A percentile compares a stretch with the other conserved stretches of the same genome.
These are phyloP conservation scores for Candida taoyuanica DNA, from an alignment of 805 yeast genomes.

Conservation along the genomic window DNA sequence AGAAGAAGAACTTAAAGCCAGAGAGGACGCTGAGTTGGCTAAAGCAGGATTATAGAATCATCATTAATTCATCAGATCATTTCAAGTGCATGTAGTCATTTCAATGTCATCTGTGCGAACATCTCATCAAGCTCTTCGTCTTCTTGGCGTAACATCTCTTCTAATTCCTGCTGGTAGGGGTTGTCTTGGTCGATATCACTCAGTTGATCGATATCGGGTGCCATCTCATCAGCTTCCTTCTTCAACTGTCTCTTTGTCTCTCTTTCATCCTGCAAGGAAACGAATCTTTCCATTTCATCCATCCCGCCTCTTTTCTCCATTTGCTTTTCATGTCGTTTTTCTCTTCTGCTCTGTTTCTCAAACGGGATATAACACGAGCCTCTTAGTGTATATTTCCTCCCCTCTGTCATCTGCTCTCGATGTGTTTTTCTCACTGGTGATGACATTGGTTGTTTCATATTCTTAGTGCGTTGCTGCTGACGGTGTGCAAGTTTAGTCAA, in stretches of 20 bases:
- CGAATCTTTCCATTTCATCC: slow-evolving; percentile 21
- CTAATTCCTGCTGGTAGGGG: slow-evolving; percentile 16
- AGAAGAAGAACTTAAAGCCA: slow-evolving; percentile 3
- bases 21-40: slow-evolving; percentile 2
- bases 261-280: slow-evolving; percentile 12
- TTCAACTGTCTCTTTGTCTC: slow-evolving; percentile 3
- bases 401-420: slow-evolving; percentile 3
- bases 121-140: slow-evolving; percentile 17
- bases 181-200: slow-evolving; percentile 11
- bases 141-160: slow-evolving; percentile 11
- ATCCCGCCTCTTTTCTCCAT: slow-evolving; percentile 20
- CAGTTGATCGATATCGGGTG: slow-evolving; percentile 7
- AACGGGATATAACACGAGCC: slow-evolving; percentile 20
- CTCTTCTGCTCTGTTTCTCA: slow-evolving; percentile 9
- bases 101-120: slow-evolving; percentile 5
- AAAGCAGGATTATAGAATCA: background rate
- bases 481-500: slow-evolving; percentile 7
- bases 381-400: slow-evolving; percentile 23
- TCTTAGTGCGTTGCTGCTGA: slow-evolving; percentile 2
- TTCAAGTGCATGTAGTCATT: background rate
- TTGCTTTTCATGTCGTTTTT: slow-evolving; percentile 13
- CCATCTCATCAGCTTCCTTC: slow-evolving; percentile 12
- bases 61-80: background rate
- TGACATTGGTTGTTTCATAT: slow-evolving; percentile 14
- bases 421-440: slow-evolving; percentile 8